Percentiles rank a stretch among this genome's conserved stretches.
These are phyloP conservation scores for Diutina rugosa DNA, from an alignment of 1,139 yeast genomes.

Conservation along the genomic window DNA sequence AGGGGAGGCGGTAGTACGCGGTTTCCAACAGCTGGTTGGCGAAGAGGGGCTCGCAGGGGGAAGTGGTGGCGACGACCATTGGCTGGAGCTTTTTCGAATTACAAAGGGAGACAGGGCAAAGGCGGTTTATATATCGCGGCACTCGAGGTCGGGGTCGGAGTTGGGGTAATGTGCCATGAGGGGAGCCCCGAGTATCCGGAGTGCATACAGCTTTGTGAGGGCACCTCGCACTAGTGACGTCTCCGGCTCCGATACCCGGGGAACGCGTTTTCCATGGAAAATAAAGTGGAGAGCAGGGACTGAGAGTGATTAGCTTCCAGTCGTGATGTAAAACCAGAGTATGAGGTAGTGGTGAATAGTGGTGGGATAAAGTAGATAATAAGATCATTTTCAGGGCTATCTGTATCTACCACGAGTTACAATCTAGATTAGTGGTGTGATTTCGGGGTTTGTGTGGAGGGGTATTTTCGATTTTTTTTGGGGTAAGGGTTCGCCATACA, in stretches of 20 bases:
- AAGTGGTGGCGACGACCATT: background rate
- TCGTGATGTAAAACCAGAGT: too few species aligned
- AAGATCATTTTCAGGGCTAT: too few species aligned
- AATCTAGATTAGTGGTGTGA: too few species aligned
- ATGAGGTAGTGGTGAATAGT: too few species aligned
- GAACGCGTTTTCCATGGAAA: background rate
- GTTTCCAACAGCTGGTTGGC: conserved; percentile 1
- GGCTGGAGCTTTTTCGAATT: too few species aligned
- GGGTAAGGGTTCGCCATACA: too few species aligned
- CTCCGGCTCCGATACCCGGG: background rate
- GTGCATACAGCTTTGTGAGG: too few species aligned
- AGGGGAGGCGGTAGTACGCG: conserved; percentile 1
- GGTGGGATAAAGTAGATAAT: too few species aligned
- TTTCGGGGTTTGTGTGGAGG: background rate
- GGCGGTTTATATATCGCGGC: background rate
- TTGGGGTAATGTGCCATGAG: background rate
- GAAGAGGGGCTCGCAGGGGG: background rate
- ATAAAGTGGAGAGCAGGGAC: background rate
- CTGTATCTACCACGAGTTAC: too few species aligned
- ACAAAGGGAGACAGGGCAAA: background rate
- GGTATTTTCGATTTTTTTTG: background rate
- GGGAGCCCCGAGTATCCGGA: too few species aligned
- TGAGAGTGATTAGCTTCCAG: too few species aligned
- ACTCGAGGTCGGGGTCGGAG: background rate
- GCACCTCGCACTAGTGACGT: background rate